Evolutionary conservation across 805 yeast species (phyloP), one percentile per base, ranked within the genome.

Genomic region (Scheffersomyces lignosus): DNA sequence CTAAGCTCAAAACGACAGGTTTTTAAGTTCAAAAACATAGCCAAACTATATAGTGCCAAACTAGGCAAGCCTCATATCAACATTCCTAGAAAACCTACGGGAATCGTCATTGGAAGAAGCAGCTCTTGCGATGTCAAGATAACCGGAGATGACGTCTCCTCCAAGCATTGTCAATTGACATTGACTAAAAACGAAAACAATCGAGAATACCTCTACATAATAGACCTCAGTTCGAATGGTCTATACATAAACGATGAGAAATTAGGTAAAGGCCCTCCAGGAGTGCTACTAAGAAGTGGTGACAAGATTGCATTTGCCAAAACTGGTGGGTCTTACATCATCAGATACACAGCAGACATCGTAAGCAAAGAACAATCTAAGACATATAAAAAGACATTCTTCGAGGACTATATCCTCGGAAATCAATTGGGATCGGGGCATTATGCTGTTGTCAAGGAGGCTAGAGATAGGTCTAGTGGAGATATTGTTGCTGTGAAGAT

Each of bases 381-480:
- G 27, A 41, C 37, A n/a, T 37, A 36, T 32, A 48, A 36, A 29
- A 41, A 31, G 42, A 56, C 83, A 2, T 78, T 84, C 36, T 77
- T 73, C 43, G 85, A 81, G 49, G 73, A 74, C 38, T 77, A 76
- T 47, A 64, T 74, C 5, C 41, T 77, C 14, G 87, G 86, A 0
- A 70, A 66, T 37, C 77, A 80, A 44, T 59, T 85, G 15, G 93
- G 93, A 0, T 63, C 83, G 3, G 93, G 93, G 0, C 91, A 85
- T 58, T 85, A 85, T 51, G 91, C 93, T 0, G 78, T 79, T n/a
- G 93, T 85, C 3, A 81, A 79, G 52, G 86, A 82, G 46, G 87
- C 87, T 2, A 66, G 68, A 5, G 71, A 77, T 43, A 74, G 80
- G 46, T 56, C 60, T 5, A 71, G 81, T 0, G 87, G 88, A 0